Conservation (phyloP, 2,329 filamentous ascomycete genomes). For the Furcasterigmium furcatum region DNA sequence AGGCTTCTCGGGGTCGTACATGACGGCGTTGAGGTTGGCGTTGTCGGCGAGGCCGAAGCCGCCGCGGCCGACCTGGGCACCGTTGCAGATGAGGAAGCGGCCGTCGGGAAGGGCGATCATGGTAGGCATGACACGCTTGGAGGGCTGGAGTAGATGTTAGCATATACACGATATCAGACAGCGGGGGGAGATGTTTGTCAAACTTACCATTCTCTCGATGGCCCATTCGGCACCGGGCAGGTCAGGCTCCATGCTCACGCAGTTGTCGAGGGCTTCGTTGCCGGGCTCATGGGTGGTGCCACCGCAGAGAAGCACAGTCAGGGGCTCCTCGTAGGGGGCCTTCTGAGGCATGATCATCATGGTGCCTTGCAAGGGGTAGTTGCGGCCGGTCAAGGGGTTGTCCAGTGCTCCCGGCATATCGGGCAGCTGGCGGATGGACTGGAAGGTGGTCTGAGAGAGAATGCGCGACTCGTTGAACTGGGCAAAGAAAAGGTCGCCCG, state of each 20-base stretch:
- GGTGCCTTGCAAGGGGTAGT: slow-evolving; percentile 63
- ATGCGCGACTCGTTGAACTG: slow-evolving; percentile 66
- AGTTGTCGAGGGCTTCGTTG: slow-evolving; percentile 58
- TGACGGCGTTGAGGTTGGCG: slow-evolving; percentile 56
- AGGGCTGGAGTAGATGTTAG: slow-evolving; percentile 19
- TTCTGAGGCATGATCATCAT: slow-evolving; percentile 59
- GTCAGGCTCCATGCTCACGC: slow-evolving; percentile 58
- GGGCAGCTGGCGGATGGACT: slow-evolving; percentile 53
- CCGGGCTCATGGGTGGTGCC: slow-evolving; percentile 51
- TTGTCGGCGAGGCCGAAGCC: slow-evolving; percentile 57
- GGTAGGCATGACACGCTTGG: slow-evolving; percentile 57
- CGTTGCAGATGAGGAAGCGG: slow-evolving; percentile 61
- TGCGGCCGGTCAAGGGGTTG: slow-evolving; percentile 55
- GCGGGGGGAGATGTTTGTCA: too few species aligned
- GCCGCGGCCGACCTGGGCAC: slow-evolving; percentile 54
- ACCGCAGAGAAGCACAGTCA: slow-evolving; percentile 60
- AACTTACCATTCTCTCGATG: slow-evolving; percentile 58
- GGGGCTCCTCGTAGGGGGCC: slow-evolving; percentile 56
- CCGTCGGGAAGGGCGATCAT: slow-evolving; percentile 62
- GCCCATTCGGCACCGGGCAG: slow-evolving; percentile 51
- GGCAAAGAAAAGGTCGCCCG: slow-evolving; percentile 57
- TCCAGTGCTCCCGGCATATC: slow-evolving; percentile 61
- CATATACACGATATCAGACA: too few species aligned
- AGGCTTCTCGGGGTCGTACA: slow-evolving; percentile 57
- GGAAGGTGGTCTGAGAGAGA: slow-evolving; percentile 55